Evolutionary conservation across 2,329 filamentous ascomycete genomes (phyloP).

Genomic region (Diaporthe helianthi): DNA sequence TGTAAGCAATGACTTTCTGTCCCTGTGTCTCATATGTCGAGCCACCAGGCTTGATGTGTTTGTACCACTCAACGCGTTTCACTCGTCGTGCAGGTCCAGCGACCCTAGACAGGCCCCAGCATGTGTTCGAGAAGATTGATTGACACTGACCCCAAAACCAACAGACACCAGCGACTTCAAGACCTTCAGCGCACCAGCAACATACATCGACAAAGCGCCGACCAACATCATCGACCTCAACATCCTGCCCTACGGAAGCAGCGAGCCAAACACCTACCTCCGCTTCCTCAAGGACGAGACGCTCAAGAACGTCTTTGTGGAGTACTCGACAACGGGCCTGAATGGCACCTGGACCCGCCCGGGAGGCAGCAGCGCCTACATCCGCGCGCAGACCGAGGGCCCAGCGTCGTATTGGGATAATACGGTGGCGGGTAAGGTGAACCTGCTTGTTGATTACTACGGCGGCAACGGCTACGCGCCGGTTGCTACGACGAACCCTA

Average conservation of each 20-base stretch:
- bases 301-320: conserved; percentile 58
- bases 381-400: conserved; percentile 52
- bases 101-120: background rate
- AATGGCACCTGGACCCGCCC: conserved; percentile 60
- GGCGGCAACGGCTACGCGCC: conserved; percentile 56
- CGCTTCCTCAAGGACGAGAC: conserved; percentile 64
- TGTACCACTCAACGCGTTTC: background rate
- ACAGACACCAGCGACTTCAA: conserved; percentile 59
- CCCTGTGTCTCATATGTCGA: background rate
- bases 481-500: conserved; percentile 53
- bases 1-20: conserved; percentile 34
- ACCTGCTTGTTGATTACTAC: conserved; percentile 59
- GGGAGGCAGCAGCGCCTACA: conserved; percentile 51
- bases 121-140: too few species aligned
- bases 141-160: background rate
- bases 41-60: background rate
- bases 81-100: background rate
- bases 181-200: conserved; percentile 57
- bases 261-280: conserved; percentile 48
- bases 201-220: conserved; percentile 56
- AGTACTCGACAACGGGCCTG: conserved; percentile 55
- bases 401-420: conserved; percentile 55
- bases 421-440: conserved; percentile 46
- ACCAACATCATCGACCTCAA: conserved; percentile 63
- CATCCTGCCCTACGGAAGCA: conserved; percentile 54